A percentile compares a stretch with the other conserved stretches of the same genome.
Evolutionary conservation across 371 early-diverging fungal species (phyloP).

Genomic region (Encephalitozoon romaleae): DNA sequence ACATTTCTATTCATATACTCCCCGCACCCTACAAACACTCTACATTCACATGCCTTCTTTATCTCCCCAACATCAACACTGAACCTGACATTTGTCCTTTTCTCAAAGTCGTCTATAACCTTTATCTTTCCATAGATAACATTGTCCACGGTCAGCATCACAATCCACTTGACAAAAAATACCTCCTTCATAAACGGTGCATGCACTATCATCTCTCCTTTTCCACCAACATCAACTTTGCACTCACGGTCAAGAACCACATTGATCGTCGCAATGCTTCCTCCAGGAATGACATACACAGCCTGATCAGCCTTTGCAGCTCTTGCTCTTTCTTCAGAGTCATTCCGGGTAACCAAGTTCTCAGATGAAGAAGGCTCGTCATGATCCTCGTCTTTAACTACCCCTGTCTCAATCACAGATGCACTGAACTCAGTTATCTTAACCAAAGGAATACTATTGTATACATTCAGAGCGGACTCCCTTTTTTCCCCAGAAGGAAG

Average conservation of each 20-base stretch:
- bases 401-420: constrained; percentile 16
- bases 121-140: constrained; percentile 5
- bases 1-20: constrained; percentile 23
- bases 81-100: constrained; percentile 2
- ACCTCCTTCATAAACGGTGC: background rate
- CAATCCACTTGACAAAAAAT: constrained; percentile 9
- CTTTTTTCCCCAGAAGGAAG: background rate
- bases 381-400: background rate
- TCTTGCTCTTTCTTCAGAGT: background rate
- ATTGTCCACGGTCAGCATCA: constrained; percentile 27
- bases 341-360: background rate
- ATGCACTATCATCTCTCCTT: constrained; percentile 17
- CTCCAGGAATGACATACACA: background rate
- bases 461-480: background rate
- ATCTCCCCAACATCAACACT: background rate
- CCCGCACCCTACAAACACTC: constrained; percentile 15
- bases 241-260: background rate
- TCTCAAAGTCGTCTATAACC: constrained; percentile 3
- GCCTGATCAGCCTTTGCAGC: background rate
- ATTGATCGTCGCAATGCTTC: constrained; percentile 5
- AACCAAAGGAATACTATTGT: background rate
- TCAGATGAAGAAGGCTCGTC: background rate
- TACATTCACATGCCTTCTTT: constrained; percentile 3
- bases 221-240: background rate
- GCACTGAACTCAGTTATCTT: constrained; percentile 26